Evolutionary conservation across 108 stramenopile genomes (phyloP).

Genomic region (Mayamaea pseudoterrestris): DNA sequence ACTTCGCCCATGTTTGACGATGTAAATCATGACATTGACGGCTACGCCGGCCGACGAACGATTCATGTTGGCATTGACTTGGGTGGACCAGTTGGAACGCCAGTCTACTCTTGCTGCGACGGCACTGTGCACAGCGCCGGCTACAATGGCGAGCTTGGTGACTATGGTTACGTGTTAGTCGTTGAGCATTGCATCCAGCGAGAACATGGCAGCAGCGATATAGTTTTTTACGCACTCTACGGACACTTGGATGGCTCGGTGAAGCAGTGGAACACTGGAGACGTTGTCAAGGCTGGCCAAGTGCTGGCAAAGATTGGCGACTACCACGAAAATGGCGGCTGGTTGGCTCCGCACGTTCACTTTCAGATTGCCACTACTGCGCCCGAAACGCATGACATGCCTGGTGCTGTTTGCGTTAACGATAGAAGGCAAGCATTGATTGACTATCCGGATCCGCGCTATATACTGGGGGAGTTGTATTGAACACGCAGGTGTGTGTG

Average conservation of each 20-base stretch:
- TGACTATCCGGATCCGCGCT: conserved; percentile 60
- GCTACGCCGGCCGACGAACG: conserved; percentile 38
- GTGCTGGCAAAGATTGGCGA: conserved; percentile 44
- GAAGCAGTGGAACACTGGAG: conserved; percentile 11
- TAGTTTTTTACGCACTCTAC: conserved; percentile 55
- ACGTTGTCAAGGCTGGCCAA: conserved; percentile 14
- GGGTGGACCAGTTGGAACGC: conserved; percentile 54
- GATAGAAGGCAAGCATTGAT: conserved; percentile 39
- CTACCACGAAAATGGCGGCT: conserved; percentile 74
- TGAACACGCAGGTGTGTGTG: too few species aligned
- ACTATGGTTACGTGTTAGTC: conserved; percentile 76
- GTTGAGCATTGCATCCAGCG: conserved; percentile 42
- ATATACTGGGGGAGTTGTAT: conserved; percentile 53
- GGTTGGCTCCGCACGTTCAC: conserved; percentile 57
- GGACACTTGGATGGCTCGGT: conserved; percentile 48
- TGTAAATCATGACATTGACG: conserved; percentile 20
- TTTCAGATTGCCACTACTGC: conserved; percentile 45
- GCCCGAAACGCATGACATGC: conserved; percentile 67
- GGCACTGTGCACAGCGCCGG: conserved; percentile 62
- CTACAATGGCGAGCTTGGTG: conserved; percentile 65
- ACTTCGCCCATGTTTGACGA: conserved; percentile 51
- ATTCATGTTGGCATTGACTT: conserved; percentile 74
- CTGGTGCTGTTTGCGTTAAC: conserved; percentile 41
- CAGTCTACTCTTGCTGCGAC: conserved; percentile 56
- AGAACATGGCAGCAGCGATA: background rate